A percentile compares a stretch with the other conserved stretches of the same genome.
These are phyloP conservation scores for Tilletia walkeri DNA, from an alignment of 1,284 basidiomycete species.

Conservation along the genomic window DNA sequence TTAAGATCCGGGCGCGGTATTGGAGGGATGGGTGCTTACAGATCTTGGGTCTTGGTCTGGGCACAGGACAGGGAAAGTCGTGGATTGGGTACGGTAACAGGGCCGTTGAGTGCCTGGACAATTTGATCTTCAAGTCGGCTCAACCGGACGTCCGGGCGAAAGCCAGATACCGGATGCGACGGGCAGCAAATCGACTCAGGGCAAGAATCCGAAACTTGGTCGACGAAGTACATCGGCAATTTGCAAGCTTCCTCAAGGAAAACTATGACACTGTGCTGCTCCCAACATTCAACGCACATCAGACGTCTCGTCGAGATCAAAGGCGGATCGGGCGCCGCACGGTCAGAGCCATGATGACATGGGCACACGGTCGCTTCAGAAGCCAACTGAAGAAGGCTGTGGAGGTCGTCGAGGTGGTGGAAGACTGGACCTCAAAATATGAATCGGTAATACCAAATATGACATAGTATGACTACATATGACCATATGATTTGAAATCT, in stretches of 20 bases:
- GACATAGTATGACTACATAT: no score
- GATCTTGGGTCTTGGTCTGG: not conserved
- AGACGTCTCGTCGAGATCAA: not conserved
- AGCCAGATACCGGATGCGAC: not conserved
- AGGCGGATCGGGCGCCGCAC: not conserved
- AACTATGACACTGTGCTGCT: not conserved
- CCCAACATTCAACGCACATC: not conserved
- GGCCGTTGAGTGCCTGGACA: not conserved
- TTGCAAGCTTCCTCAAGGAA: not conserved
- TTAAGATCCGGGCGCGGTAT: not conserved
- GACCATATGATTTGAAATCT: no score
- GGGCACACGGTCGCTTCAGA: not conserved
- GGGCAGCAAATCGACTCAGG: not conserved
- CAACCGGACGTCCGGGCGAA: not conserved
- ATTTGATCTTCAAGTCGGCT: not conserved
- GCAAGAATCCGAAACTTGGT: not conserved
- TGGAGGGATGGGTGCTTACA: constrained; percentile 7
- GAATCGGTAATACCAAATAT: no score
- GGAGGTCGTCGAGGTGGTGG: not conserved
- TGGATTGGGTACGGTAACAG: not conserved
- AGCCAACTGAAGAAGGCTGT: not conserved
- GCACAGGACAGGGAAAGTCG: not conserved
- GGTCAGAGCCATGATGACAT: not conserved
- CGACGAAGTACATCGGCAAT: not conserved
- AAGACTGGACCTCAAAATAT: not conserved